phyloP scores from a whole-genome alignment of 2,329 filamentous ascomycete genomes.

The Monascus ruber region DNA sequence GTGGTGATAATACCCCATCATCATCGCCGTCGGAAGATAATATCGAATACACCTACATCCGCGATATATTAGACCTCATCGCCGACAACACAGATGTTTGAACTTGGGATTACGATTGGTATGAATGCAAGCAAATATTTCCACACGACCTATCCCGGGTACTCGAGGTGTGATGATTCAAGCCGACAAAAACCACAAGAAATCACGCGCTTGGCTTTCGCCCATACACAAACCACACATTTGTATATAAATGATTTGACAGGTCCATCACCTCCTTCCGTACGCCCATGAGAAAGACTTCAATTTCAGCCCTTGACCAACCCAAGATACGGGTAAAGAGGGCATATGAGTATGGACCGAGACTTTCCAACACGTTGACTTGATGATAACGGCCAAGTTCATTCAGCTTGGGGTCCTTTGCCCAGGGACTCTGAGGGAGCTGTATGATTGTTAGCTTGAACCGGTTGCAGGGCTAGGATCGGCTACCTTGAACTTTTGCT shows the following conservation, averaged over 20 bases:
- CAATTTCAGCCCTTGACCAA: slow-evolving; percentile 13
- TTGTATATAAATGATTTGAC: slow-evolving; percentile 10
- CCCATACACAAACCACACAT: slow-evolving; percentile 10
- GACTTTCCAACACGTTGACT: slow-evolving; percentile 9
- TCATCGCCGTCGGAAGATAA: too few species aligned
- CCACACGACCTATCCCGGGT: too few species aligned
- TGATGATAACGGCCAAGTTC: slow-evolving; percentile 29
- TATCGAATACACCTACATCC: too few species aligned
- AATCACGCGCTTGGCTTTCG: slow-evolving; percentile 4
- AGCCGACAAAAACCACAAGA: too few species aligned
- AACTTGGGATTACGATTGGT: too few species aligned
- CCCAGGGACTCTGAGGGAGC: slow-evolving; percentile 43
- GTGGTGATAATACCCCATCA: too few species aligned
- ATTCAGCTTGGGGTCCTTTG: slow-evolving; percentile 16
- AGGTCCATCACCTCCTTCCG: slow-evolving; percentile 9
- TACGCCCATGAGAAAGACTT: slow-evolving; percentile 9
- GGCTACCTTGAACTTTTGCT: slow-evolving; percentile 34
- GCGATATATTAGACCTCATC: too few species aligned
- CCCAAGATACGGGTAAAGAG: slow-evolving; percentile 11
- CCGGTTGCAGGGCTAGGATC: too few species aligned
- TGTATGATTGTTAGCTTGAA: slow-evolving; percentile 5
- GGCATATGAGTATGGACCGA: slow-evolving; percentile 12
- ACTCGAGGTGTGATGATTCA: slow-evolving; percentile 7
- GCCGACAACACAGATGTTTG: too few species aligned
- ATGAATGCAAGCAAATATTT: too few species aligned